Base-by-base conservation (phyloP, 257 asterid species). In the Solanum chaucha region DNA sequence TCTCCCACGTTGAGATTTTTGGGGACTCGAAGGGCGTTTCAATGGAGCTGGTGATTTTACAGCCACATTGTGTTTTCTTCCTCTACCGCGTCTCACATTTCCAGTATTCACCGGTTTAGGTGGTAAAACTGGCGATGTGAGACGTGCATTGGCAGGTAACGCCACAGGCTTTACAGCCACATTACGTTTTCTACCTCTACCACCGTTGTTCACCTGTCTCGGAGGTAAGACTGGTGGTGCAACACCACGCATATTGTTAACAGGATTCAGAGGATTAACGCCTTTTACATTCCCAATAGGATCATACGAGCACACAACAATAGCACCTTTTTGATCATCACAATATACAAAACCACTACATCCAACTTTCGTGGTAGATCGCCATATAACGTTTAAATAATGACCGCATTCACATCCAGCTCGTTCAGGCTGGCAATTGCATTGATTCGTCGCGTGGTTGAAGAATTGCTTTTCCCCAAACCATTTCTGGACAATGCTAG, bases 331-430 rank as follows among this genome's bases (percentile, higher is more conserved):
- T 85, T 89, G 92, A 1, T 88, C n/a, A 3, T 87, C 84, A 85
- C 98, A 95, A 67, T 93, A 95, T 10, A 92, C 90, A 10, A 88
- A 85, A 17, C 93, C 91, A 85, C 96, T 94, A 85, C 98, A 95
- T 4, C 98, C 98, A 8, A 94, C 90, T 59, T 83, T 87, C 19
- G 71, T 70, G 2, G 96, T 95, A 44, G 77, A 80, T 12, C 81
- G 83, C 98, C 96, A 93, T 1, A 95, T 30, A 14, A 93, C 85
- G 40, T 87, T 92, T 72, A 92, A 51, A 30, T 92, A 95, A 88
- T 95, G 98, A 4, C 95, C 98, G 77, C 96, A 95, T 70, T 95
- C 96, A 87, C 98, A 95, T 6, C 92, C 95, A 1, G 87, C 87
- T 0, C 88, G 38, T 89, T 89, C 92, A 78, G 91, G 91, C 8